Percentiles rank a stretch among this genome's conserved stretches.
Evolutionary conservation across 2,329 filamentous ascomycete genomes (phyloP).

Genomic region (Clonostachys sp.): DNA sequence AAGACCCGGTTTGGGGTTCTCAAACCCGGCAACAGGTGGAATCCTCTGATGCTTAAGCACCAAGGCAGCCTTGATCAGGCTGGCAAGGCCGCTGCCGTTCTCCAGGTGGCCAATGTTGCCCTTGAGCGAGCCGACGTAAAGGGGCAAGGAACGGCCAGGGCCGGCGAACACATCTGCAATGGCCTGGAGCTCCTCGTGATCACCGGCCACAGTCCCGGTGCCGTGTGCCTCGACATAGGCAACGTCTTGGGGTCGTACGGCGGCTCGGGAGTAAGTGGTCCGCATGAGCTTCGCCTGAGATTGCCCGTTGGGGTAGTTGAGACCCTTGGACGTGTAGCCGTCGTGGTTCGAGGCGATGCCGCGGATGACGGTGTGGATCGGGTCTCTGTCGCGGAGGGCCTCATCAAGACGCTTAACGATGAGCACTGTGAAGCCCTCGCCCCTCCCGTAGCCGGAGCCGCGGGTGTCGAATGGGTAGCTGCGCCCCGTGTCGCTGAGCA

Average conservation of each 20-base stretch:
- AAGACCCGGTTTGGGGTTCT: slow-evolving; percentile 41
- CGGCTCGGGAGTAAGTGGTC: slow-evolving; percentile 22
- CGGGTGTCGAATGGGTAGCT: background rate
- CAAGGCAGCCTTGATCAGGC: slow-evolving; percentile 45
- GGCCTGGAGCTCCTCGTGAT: slow-evolving; percentile 48
- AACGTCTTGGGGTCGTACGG: slow-evolving; percentile 18
- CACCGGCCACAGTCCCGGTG: slow-evolving; percentile 50
- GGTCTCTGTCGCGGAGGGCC: slow-evolving; percentile 50
- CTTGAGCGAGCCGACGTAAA: slow-evolving; percentile 9
- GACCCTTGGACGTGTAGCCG: slow-evolving; percentile 38
- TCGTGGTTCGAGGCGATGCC: slow-evolving; percentile 50
- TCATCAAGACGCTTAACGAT: slow-evolving; percentile 52
- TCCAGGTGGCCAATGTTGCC: slow-evolving; percentile 42
- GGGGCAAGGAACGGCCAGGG: slow-evolving; percentile 26
- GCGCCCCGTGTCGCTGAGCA: background rate
- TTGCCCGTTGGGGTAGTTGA: slow-evolving; percentile 48
- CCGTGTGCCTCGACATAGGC: slow-evolving; percentile 46
- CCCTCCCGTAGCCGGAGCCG: slow-evolving; percentile 49
- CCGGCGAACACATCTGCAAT: slow-evolving; percentile 36
- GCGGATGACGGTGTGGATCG: slow-evolving; percentile 41
- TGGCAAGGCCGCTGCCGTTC: slow-evolving; percentile 43
- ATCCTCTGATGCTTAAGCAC: slow-evolving; percentile 46
- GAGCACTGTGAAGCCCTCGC: slow-evolving; percentile 52
- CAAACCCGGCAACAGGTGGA: slow-evolving; percentile 44
- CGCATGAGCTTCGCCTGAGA: slow-evolving; percentile 38